phyloP scores from a whole-genome alignment of 805 yeast genomes.

The Nakazawaea holstii region DNA sequence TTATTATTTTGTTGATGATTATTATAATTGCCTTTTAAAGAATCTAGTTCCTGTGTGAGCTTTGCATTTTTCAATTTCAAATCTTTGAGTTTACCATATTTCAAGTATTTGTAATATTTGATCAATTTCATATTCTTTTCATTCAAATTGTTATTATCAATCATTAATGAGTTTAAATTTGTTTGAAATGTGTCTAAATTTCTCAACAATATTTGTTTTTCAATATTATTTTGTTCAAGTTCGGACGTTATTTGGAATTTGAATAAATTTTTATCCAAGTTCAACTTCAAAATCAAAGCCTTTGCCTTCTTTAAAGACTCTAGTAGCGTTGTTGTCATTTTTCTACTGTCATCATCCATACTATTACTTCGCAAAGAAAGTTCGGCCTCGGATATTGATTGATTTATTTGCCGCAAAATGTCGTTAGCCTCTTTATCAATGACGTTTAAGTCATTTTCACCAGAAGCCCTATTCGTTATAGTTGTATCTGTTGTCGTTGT shows the following conservation, averaged over 20 bases:
- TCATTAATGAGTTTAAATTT: constrained; percentile 19
- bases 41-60: constrained; percentile 19
- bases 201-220: constrained; percentile 22
- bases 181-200: constrained; percentile 23
- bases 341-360: not conserved
- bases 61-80: constrained; percentile 22
- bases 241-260: constrained; percentile 22
- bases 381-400: constrained; percentile 3
- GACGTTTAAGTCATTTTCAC: constrained; percentile 5
- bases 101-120: constrained; percentile 23
- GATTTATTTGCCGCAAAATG: constrained; percentile 1
- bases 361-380: not conserved
- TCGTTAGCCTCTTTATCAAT: constrained; percentile 5
- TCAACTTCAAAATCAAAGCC: constrained; percentile 21
- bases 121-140: constrained; percentile 26
- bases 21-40: not conserved
- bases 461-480: not conserved
- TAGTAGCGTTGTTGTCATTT: not conserved
- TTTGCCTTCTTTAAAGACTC: not conserved
- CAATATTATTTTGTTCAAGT: constrained; percentile 24
- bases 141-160: constrained; percentile 25
- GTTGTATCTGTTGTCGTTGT: not conserved
- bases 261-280: constrained; percentile 25
- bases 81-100: constrained; percentile 22
- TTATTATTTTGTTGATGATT: not conserved